Evolutionary conservation across 1,284 basidiomycete genomes (phyloP).

Genomic region (Phlebopus sp.): DNA sequence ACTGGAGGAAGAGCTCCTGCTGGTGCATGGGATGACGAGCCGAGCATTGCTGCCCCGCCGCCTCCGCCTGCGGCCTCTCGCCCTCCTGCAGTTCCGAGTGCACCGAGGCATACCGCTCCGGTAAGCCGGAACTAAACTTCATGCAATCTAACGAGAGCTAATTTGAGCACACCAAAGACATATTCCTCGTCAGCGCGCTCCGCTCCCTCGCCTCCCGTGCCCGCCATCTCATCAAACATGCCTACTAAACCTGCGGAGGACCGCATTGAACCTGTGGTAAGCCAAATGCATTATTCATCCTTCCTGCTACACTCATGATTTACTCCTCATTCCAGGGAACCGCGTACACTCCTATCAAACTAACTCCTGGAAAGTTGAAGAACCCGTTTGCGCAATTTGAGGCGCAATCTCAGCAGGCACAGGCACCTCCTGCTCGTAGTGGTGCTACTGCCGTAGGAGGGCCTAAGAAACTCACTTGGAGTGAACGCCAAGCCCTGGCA

Average conservation of each 20-base stretch:
- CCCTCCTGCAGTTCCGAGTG: constrained; percentile 36
- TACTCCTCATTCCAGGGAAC: constrained; percentile 49
- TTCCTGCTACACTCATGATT: too few relatives aligned
- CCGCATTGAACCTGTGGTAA: constrained; percentile 70
- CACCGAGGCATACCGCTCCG: constrained; percentile 13
- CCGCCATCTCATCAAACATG: constrained; percentile 43
- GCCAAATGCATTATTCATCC: constrained; percentile 11
- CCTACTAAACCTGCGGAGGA: constrained; percentile 75
- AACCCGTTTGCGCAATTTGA: constrained; percentile 76
- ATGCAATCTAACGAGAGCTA: background rate
- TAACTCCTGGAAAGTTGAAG: constrained; percentile 81
- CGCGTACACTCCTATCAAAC: constrained; percentile 81
- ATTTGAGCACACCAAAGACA: constrained; percentile 10
- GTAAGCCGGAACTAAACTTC: constrained; percentile 10
- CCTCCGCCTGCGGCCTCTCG: constrained; percentile 49
- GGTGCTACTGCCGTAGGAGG: constrained; percentile 30
- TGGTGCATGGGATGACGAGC: constrained; percentile 60
- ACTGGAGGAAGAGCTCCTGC: constrained; percentile 42
- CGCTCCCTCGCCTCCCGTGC: constrained; percentile 38
- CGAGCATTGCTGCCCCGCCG: constrained; percentile 35
- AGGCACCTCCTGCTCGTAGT: constrained; percentile 22
- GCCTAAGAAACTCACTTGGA: constrained; percentile 85
- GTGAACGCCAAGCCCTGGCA: constrained; percentile 81
- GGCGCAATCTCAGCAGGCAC: constrained; percentile 28
- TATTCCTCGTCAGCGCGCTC: constrained; percentile 19